Base-by-base conservation (phyloP, 139 green algal genomes). In the Pseudopediastrum boryanum region DNA sequence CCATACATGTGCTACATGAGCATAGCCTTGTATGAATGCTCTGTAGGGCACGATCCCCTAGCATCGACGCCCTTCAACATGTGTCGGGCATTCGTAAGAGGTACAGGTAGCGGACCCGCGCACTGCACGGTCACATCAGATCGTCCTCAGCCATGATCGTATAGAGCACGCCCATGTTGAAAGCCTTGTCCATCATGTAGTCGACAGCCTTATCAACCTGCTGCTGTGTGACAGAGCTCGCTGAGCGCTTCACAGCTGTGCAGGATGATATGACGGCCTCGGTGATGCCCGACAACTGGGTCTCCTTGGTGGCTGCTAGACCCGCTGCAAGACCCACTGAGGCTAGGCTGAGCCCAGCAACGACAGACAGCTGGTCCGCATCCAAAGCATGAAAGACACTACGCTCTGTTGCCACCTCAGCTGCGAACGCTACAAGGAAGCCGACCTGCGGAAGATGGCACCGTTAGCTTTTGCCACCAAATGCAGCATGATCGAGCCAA, bases 261-360 rank as follows among this genome's bases (percentile, higher is more conserved):
- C 67, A 27, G 7, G 71, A 78, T 8, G 71, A 69, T 13, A 78
- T 69, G 16, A 78, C 71, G 27, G 71, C 71, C 38, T 78, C 71
- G 39, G 56, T 69, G 6, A 78, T 58, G 7, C 71, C 71, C 38
- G 68, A 39, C 7, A 33, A 31, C 38, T 58, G 71, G 35, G 13
- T 48, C 51, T 50, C 50, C 29, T 63, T 63, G 39, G n/a, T 27
- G 21, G 71, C 52, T 12, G 71, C 71, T 19, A 39, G 54, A 42
- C 54, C 54, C 12, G 71, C 71, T 19, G 70, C 70, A 2, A 67
- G 35, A 9, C 41, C 33, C 6, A 67, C 48, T n/a, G 51, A 38
- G 29, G 29, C 54, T 0, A 39, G 19, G 9, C 67, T 25, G 16
- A 35, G 29, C 16, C 27, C 8, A 44, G 43, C 41, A 21, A 48